Conservation (phyloP, 2,329 filamentous ascomycete species). For the Periconia digitata region DNA sequence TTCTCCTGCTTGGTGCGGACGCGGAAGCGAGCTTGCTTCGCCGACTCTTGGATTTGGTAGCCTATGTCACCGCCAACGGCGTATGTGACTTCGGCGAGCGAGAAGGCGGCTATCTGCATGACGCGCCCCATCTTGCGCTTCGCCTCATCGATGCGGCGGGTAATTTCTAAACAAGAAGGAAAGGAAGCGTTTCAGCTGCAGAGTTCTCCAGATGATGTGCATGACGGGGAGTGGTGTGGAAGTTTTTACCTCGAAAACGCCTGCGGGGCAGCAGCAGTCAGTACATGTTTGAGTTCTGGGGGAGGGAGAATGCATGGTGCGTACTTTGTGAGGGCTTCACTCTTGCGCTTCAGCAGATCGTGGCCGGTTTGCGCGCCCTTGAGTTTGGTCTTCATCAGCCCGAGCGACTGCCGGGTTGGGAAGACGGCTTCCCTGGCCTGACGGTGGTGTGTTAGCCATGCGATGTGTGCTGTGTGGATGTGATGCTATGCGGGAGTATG, state of each 20-base stretch:
- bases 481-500: neutral
- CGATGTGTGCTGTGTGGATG: constrained; percentile 7
- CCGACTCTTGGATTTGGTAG: constrained; percentile 96
- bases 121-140: constrained; percentile 99
- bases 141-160: constrained; percentile 93
- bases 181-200: constrained; percentile 25
- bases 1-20: constrained; percentile 97
- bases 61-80: constrained; percentile 91
- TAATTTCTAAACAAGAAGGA: constrained; percentile 69
- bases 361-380: constrained; percentile 80
- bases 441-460: constrained; percentile 20
- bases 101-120: constrained; percentile 99
- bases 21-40: constrained; percentile 88
- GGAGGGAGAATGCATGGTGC: constrained; percentile 25
- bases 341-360: constrained; percentile 94
- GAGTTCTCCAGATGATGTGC: neutral
- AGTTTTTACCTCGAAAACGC: constrained; percentile 76
- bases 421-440: constrained; percentile 96
- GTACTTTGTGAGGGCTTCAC: constrained; percentile 95
- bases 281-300: constrained; percentile 6
- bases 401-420: constrained; percentile 94
- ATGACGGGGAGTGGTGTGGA: constrained; percentile 9
- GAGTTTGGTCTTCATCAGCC: constrained; percentile 96
- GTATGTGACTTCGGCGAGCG: constrained; percentile 94
- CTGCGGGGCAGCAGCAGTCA: constrained; percentile 49